Conservation (phyloP, 352 stramenopile genomes). For the Phytophthora pistaciae region DNA sequence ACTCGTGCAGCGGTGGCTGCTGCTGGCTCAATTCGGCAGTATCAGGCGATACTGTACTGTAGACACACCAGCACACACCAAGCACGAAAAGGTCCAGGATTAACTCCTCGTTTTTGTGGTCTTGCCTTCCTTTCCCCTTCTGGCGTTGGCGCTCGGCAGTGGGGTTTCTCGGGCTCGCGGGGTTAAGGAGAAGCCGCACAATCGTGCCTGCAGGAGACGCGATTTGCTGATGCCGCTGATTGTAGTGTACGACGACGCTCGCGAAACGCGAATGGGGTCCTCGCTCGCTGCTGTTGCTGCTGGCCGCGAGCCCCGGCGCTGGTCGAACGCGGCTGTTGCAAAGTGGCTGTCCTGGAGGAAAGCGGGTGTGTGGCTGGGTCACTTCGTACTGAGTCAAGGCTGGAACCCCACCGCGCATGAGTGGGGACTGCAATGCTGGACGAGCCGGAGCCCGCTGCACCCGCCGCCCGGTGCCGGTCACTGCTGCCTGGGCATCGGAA, state of each 20-base stretch:
- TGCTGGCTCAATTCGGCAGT: slow-evolving; percentile 38
- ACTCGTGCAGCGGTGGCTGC: slow-evolving; percentile 12
- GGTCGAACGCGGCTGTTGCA: slow-evolving; percentile 24
- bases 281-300: slow-evolving; percentile 14
- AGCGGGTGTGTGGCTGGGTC: slow-evolving; percentile 31
- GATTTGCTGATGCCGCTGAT: slow-evolving; percentile 48
- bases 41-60: slow-evolving; percentile 36
- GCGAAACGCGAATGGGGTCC: slow-evolving; percentile 7
- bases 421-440: slow-evolving; percentile 14
- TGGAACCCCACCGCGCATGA: not conserved
- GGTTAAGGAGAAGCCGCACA: slow-evolving; percentile 48
- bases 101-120: slow-evolving; percentile 43
- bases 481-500: slow-evolving; percentile 10
- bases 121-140: slow-evolving; percentile 46
- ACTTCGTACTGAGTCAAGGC: not conserved
- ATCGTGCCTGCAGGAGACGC: slow-evolving; percentile 21
- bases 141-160: slow-evolving; percentile 40
- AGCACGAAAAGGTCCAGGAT: slow-evolving; percentile 35
- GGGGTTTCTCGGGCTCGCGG: slow-evolving; percentile 34
- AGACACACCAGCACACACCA: slow-evolving; percentile 11
- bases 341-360: slow-evolving; percentile 42
- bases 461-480: slow-evolving; percentile 5
- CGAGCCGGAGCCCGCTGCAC: slow-evolving; percentile 4
- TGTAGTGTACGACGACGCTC: slow-evolving; percentile 30
- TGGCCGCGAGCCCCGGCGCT: slow-evolving; percentile 21